Base-by-base conservation (phyloP, 768 basidiomycete species). In the Cyclocybe aegerita region DNA sequence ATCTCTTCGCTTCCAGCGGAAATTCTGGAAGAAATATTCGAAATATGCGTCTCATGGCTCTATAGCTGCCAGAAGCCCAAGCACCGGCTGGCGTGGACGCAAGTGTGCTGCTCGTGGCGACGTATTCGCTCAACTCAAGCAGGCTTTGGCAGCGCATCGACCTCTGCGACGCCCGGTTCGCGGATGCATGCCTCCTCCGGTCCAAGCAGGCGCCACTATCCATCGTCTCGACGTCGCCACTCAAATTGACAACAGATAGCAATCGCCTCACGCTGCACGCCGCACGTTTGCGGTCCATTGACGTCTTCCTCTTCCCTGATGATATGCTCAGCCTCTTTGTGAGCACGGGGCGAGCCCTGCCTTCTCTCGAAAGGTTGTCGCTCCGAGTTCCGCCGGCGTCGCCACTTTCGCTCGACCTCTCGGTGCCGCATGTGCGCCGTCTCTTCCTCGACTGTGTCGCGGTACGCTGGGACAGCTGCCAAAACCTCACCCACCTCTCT, bases 141-240 rank as follows among this genome's bases (percentile, higher is more conserved):
- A 59, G 70, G 9, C 68, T 77, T 29, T 77, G 75, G 75, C 63
- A 61, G 10, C 59, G 49, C 45, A 72, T 77, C 43, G 73, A 75
- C 54, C 61, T 77, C 31, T 60, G 64, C 48, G 61, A 73, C 44
- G 29, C 64, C 8, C 59, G 59, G 30, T 64, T 71, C 30, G 66
- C 72, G n/a, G 54, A 53, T 10, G 63, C 69, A 48, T 73, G 66
- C 39, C 65, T 77, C 17, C 33, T 55, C 39, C 70, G 73, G 16
- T 73, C 72, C 7, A 63, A 62, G 40, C 14, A 53, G 8, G 67
- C 67, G 1, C 70, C 73, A 16, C 61, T 77, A 39, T 70, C 65
- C 49, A 59, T 75, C 53, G 57, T 68, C 2, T 65, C 68, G 16
- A 51, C 60, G 4, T 65, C 66, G 14, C 62, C 68, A 5, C 50